Evolutionary conservation across 2,329 filamentous ascomycete genomes (phyloP), one percentile per base, ranked within the genome.

Genomic region (Hypoxylon sp.): DNA sequence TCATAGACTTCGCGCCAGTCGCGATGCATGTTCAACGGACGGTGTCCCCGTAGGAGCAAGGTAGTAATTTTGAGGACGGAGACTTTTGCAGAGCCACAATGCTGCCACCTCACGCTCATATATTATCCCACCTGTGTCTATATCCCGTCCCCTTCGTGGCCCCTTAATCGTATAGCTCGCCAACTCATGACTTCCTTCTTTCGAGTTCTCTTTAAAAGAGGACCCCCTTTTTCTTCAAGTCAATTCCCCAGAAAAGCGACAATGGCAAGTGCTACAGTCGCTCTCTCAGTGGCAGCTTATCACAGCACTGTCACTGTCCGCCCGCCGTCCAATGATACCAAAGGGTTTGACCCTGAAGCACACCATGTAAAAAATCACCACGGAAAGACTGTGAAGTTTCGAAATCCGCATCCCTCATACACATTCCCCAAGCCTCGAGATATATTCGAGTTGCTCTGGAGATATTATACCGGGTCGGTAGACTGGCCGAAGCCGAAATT

Each of bases 401-500:
- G 79, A 63, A 88, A 88, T 67, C 82, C 83, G 0, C 82, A 88
- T 57, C 81, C 84, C n/a, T 88, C 86, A 0, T 84, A 74, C 31
- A 46, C 47, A 0, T 61, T 66, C 11, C 73, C 73, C 5, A n/a
- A 54, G 0, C 11, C 66, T 9, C 59, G 52, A 13, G 55, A 70
- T 3, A 19, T 75, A 13, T 8, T 64, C 4, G 46, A 46, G 11
- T 8, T 42, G 4, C 5, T 69, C 22, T 39, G 44, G 31, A 47
- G 37, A 24, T 47, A 37, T 35, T 17, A 29, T n/a, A 17, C 35
- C 11, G 59, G 65, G 17, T 24, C 33, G 14, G 14, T 61, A 11
- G 19, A 42, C n/a, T 66, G 62, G 62, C 92, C 29, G 85, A 93
- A 75, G 90, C 90, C 6, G 86, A 86, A 9, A 86, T 87, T 24